Evolutionary conservation across 2,329 filamentous ascomycete genomes (phyloP), one percentile per base, ranked within the genome.

Genomic region (Phyllosticta citribraziliensis): DNA sequence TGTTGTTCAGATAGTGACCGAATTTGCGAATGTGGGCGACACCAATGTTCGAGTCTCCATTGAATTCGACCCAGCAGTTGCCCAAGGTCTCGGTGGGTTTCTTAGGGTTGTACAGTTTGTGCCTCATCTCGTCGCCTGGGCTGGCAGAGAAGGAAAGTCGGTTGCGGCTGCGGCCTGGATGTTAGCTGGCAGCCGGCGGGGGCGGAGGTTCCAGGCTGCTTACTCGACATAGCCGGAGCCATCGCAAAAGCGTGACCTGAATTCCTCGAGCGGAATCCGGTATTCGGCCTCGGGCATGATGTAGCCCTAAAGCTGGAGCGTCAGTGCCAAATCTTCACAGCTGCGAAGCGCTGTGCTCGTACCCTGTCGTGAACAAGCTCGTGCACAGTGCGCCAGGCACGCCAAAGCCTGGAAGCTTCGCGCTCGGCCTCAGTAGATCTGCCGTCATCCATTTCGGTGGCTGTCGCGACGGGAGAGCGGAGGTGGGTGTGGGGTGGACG

Each of bases 301-400:
- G 78, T 99, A 99, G 69, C 95, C 94, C 92, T 97, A 74, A 19
- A 50, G 19, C 30, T 14, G 17, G 24, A 12, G 17, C 19, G 52
- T 62, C 52, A 62, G 55, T 25, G 14, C 3, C 24, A 12, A 19
- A 35, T 35, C 11, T 30, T 25, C 30, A 17, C 22, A 40, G 27
- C 55, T 57, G 22, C 24, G 47, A 20, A 54, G 55, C n/a, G 11
- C 11, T 22, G 14, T 27, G 30, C 17, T 14, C 88, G 69, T 84
- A 96, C 92, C 74, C 93, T 80, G 75, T 97, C 94, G 64, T 84
- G 81, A 68, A 94, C 88, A 93, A 99, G 96, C 81, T 99, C 90
- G 75, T 96, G 91, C 56, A 91, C 86, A 9, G 94, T 99, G 76
- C 86, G 86, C 85, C 90, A 95, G 69, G 92, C 91, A 75, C 93